phyloP scores from a whole-genome alignment of 805 yeast species.

The Wickerhamomyces mucosus region DNA sequence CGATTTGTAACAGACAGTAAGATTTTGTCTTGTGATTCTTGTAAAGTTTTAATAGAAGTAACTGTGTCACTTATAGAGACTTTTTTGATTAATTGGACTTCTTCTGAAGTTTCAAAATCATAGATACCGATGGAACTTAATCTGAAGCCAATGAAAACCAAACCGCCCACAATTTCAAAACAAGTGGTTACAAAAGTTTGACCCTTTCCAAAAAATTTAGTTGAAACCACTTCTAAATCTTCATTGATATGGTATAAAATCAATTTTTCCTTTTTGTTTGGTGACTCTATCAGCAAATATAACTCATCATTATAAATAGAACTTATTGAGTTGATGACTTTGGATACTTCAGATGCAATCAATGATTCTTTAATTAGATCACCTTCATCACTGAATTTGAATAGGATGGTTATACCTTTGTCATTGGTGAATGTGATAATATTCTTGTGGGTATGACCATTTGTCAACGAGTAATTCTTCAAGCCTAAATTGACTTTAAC shows the following conservation, averaged over 20 bases:
- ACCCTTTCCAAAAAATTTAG: constrained; percentile 27
- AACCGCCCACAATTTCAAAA: constrained; percentile 32
- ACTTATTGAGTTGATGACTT: constrained; percentile 42
- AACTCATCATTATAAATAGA: constrained; percentile 19
- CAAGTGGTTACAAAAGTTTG: constrained; percentile 51
- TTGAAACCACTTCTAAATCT: constrained; percentile 19
- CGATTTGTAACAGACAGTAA: constrained; percentile 42
- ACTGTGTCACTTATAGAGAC: constrained; percentile 60
- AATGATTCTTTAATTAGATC: constrained; percentile 16
- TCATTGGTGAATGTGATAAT: constrained; percentile 25
- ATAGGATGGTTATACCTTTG: constrained; percentile 33
- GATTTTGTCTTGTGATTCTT: constrained; percentile 13
- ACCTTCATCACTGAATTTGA: constrained; percentile 32
- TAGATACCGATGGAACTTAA: constrained; percentile 57
- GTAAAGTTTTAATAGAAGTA: constrained; percentile 39
- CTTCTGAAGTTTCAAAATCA: constrained; percentile 23
- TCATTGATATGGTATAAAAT: constrained; percentile 29
- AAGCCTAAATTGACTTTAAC: constrained; percentile 20
- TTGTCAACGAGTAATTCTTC: constrained; percentile 32
- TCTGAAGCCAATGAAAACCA: constrained; percentile 61
- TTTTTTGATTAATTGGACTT: constrained; percentile 29
- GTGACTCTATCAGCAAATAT: constrained; percentile 49
- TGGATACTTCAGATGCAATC: constrained; percentile 25
- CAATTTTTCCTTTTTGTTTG: constrained; percentile 52
- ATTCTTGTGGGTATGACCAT: constrained; percentile 28